Conservation (phyloP, 2,329 filamentous ascomycete species). For the Pseudogymnoascus sp. region DNA sequence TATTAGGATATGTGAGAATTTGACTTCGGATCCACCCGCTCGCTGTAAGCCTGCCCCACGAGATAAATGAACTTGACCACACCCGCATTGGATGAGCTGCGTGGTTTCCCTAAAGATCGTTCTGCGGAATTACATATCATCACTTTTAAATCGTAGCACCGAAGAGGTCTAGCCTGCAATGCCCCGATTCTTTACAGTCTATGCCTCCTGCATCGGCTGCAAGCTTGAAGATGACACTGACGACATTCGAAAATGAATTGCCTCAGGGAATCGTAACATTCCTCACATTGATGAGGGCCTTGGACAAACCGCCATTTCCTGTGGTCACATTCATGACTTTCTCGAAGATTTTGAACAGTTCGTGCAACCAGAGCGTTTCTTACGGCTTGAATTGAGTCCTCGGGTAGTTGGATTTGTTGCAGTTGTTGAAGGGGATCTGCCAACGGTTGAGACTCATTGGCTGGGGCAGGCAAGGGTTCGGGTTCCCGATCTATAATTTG, state of each 20-base stretch:
- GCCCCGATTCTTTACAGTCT: slow-evolving; percentile 30
- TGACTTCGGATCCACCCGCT: not conserved
- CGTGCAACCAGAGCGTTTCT: slow-evolving; percentile 19
- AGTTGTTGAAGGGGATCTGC: not conserved
- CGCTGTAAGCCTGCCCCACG: not conserved
- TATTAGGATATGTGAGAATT: not conserved
- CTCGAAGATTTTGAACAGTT: slow-evolving; percentile 23
- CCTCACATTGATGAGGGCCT: slow-evolving; percentile 35
- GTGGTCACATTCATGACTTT: slow-evolving; percentile 36
- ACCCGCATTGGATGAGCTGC: not conserved
- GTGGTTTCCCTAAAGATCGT: not conserved
- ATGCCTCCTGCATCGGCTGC: slow-evolving; percentile 39
- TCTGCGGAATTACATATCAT: not conserved
- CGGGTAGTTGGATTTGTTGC: not conserved
- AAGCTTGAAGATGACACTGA: slow-evolving; percentile 38
- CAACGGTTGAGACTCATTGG: not conserved
- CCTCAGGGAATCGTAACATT: slow-evolving; percentile 34
- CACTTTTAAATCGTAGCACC: not conserved
- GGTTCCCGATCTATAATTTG: slow-evolving; percentile 28
- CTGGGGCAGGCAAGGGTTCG: slow-evolving; percentile 6
- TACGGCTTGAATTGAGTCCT: not conserved
- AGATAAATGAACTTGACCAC: not conserved
- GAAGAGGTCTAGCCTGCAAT: not conserved
- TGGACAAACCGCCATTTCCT: slow-evolving; percentile 29
- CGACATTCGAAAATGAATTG: slow-evolving; percentile 40